Base-by-base conservation (phyloP, 805 yeast genomes). In the Nakazawaea sp. region DNA sequence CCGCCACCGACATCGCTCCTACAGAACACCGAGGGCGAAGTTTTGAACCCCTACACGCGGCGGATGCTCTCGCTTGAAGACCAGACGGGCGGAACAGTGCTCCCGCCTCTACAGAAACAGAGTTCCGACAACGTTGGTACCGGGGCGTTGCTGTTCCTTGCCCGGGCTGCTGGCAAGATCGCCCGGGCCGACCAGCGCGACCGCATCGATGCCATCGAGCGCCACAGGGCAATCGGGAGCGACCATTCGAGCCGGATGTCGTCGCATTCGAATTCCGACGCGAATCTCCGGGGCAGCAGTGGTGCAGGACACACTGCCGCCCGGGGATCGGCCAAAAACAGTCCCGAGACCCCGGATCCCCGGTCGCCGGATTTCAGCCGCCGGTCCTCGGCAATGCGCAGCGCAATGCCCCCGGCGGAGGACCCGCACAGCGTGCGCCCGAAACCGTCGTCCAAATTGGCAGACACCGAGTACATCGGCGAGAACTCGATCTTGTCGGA, bases 111-210 rank as follows among this genome's bases (percentile, higher is more conserved):
- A 18, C 13, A n/a, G 12, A 12, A 9, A 6, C 32, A 23, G 4
- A 5, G 16, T 8, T 19, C 19, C 10, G 32, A 30, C 16, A 18
- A n/a, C 13, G 31, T 25, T 5, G 32, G 26, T 15, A 32, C 40
- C 7, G 82, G 83, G 6, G 85, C 90, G 0, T 60, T 83, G 43
- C 80, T 75, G 20, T 83, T 78, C 52, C 54, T 83, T 17, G 90
- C 92, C 5, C 78, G 78, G 45, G 85, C 88, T 0, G 92, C 90
- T 1, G 90, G 88, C 0, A 72, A 81, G 9, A 78, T 81, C 15
- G 84, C 88, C 3, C 66, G 71, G 42, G 80, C 82, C 3, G 86
- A 78, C 49, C 78, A 70, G 44, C 60, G 83, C 44, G 85, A 79
- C 48, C 60, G 72, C 28, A 73, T 75, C 27, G 73, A 68, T 52